Percentiles rank a stretch among this genome's conserved stretches.
phyloP scores from a whole-genome alignment of 768 basidiomycete genomes.

The Termitomyces sp. region DNA sequence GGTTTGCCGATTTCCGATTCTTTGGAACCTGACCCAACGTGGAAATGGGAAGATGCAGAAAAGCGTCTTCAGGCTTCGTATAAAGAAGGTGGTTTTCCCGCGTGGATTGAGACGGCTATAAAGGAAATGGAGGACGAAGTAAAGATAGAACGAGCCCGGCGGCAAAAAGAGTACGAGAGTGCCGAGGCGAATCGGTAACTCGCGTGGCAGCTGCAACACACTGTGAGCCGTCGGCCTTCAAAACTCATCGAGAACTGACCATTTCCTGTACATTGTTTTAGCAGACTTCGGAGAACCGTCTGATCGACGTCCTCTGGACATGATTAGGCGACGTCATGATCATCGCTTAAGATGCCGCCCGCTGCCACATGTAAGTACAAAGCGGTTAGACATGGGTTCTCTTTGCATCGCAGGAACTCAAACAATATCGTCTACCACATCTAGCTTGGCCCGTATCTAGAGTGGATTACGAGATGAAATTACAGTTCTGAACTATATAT shows the following conservation, averaged over 20 bases:
- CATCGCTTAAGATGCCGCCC: not conserved
- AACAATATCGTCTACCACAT: too few species aligned
- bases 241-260: not conserved
- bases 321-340: not conserved
- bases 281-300: not conserved
- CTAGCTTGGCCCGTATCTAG: not conserved
- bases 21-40: slow-evolving; percentile 28
- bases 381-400: not conserved
- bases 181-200: not conserved
- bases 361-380: not conserved
- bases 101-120: slow-evolving; percentile 53
- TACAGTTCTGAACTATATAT: not conserved
- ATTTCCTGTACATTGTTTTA: too few species aligned
- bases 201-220: slow-evolving; percentile 1
- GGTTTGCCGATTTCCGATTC: slow-evolving; percentile 9
- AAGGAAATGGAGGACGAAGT: slow-evolving; percentile 61
- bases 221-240: not conserved
- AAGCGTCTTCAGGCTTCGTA: slow-evolving; percentile 54
- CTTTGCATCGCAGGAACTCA: not conserved
- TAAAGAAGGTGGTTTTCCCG: slow-evolving; percentile 54
- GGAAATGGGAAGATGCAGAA: slow-evolving; percentile 56
- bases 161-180: slow-evolving; percentile 23
- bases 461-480: not conserved
- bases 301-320: not conserved
- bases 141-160: slow-evolving; percentile 43